A percentile compares a stretch with the other conserved stretches of the same genome.
Evolutionary conservation across 139 green algal species (phyloP).

Genomic region (Picochlorum sp.): DNA sequence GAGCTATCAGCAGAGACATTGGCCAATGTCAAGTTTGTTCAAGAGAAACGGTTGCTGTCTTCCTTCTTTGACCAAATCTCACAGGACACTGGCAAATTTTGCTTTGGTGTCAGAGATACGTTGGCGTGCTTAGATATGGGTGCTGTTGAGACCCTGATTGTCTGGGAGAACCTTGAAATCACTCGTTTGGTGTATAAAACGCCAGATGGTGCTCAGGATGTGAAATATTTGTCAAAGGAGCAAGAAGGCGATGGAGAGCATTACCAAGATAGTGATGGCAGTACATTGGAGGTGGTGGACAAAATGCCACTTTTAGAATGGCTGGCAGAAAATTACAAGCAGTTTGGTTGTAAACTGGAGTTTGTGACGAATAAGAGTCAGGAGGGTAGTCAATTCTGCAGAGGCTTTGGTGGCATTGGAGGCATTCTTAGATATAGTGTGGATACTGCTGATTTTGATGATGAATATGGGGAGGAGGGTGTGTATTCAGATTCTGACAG

Average conservation of each 20-base stretch:
- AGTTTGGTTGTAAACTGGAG: constrained; percentile 95
- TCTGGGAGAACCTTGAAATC: constrained; percentile 90
- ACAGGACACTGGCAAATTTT: constrained; percentile 91
- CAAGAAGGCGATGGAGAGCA: constrained; percentile 57
- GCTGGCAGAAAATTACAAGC: constrained; percentile 97
- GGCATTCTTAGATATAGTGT: constrained; percentile 93
- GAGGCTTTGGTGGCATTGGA: constrained; percentile 91
- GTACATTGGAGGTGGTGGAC: constrained; percentile 86
- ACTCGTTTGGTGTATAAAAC: constrained; percentile 74
- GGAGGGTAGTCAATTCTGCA: constrained; percentile 95
- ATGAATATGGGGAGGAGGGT: constrained; percentile 33
- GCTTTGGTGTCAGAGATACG: constrained; percentile 91
- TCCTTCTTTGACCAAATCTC: constrained; percentile 97
- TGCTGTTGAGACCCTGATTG: constrained; percentile 96
- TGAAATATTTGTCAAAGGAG: constrained; percentile 84
- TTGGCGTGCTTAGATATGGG: constrained; percentile 96
- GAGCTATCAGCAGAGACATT: constrained; percentile 93
- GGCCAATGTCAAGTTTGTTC: constrained; percentile 98
- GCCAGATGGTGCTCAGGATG: constrained; percentile 43
- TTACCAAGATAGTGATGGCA: constrained; percentile 84
- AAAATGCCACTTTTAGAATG: constrained; percentile 90
- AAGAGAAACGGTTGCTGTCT: constrained; percentile 81
- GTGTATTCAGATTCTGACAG: constrained; percentile 9
- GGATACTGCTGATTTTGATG: constrained; percentile 55
- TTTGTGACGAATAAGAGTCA: constrained; percentile 86